Evolutionary conservation across 257 asterid genomes (phyloP), one percentile per base, ranked within the genome.

Genomic region (Fraxinus cuspidata): DNA sequence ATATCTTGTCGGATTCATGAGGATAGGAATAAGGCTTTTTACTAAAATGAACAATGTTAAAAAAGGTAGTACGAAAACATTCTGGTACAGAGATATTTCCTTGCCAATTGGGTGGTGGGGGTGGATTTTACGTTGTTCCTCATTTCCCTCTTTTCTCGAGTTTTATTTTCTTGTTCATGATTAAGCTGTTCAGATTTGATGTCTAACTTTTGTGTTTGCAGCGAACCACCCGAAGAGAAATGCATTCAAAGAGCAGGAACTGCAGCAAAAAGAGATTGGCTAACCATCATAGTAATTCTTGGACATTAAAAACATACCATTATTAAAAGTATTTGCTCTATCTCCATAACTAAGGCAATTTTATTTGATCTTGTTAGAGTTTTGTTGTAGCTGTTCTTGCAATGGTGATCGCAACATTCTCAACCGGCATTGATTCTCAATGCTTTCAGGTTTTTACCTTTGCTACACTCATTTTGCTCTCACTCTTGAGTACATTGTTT

Each of bases 351-450:
- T 63, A 63, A 63, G 10, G 19, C 51, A 47, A 73, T 38, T 77
- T 65, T 27, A 32, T 71, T 82, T 49, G 72, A 71, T 74, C 27
- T 74, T 74, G 81, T n/a, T 87, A 87, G 91, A 87, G 91, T 74
- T 87, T 87, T 75, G 79, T 87, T 47, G 83, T 87, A 19, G 91
- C 91, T 0, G 89, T 87, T 71, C 78, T 83, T 7, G 84, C 91
- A 28, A 85, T 87, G 29, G 91, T 87, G 18, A 80, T 87, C 7
- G 91, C 91, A 23, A 87, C 91, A 34, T 87, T 87, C 78, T 85
- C 91, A 5, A 87, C 91, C 1, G 91, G 91, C 71, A 85, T 85
- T 44, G 89, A 85, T 76, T 87, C 91, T 40, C 79, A 85, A 81
- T 83, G 89, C 80, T 87, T 87, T 80, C 91, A 87, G 91, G 91